Base-by-base conservation (phyloP, 495 filamentous ascomycete genomes). In the Glarea lozoyensis region DNA sequence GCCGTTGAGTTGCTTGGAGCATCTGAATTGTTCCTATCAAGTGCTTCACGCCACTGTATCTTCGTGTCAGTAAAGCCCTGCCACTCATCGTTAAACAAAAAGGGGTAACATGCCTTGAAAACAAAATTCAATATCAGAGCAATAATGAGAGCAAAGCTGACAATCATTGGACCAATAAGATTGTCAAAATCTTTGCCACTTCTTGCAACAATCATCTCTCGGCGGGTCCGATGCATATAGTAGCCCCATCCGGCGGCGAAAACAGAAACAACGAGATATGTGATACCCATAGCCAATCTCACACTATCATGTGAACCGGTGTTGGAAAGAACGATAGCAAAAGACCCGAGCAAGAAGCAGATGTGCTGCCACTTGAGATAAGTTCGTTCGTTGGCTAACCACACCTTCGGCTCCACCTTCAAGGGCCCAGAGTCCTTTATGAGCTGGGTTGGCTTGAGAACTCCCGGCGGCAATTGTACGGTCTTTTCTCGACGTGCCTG, bases 291-390 rank as follows among this genome's bases (percentile, higher is more conserved):
- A 29, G 61, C 68, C 49, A 84, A 75, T 0, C 86, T 89, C 5
- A 94, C 59, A 12, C 64, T 61, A 56, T 94, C 86, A 56, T 78
- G 64, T 17, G 85, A 82, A 10, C 88, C 82, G 0, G 92, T 86
- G 54, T 89, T 92, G 62, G 88, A 95, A 22, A 98, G 65, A 30
- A 80, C 86, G 18, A 98, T 65, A 2, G 86, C 84, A 21, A 98
- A 61, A 18, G 76, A 78, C 9, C 87, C 88, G 6, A 97, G 76
- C 20, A 97, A 69, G 18, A 98, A 72, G 40, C 77, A 81, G 50
- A 97, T 84, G 57, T 97, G 88, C 61, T 95, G 83, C 92, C 92
- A 98, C 59, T 94, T 95, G 60, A 98, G 78, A 55, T 94, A 98
- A 0, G 92, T 98, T 34, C 92, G 78, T 65, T 98, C 86, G 59